Evolutionary conservation across 192 early-diverging fungal genomes (phyloP).

Genomic region (Entomortierella lignicola): DNA sequence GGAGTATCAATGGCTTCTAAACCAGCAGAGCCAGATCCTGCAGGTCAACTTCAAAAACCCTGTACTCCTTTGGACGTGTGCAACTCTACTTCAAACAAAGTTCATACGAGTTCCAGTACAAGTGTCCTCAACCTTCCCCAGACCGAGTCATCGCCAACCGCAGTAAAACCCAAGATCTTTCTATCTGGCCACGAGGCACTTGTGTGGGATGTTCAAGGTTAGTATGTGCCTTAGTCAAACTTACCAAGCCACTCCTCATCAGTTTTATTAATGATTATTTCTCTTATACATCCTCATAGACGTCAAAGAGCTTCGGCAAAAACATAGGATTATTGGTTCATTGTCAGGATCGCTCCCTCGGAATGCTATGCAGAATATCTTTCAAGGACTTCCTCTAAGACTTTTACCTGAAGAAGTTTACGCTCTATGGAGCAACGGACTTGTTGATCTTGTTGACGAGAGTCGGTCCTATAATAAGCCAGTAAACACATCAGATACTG

Average conservation of each 20-base stretch:
- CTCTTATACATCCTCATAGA: conserved; percentile 32
- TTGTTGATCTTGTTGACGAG: conserved; percentile 25
- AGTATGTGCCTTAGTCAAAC: too few relatives aligned
- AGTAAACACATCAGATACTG: neutral
- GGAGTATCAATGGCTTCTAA: neutral
- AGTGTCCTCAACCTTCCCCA: neutral
- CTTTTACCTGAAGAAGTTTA: conserved; percentile 81
- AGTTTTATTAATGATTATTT: too few relatives aligned
- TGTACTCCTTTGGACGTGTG: neutral
- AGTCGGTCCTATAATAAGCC: conserved; percentile 25
- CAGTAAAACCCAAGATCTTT: conserved; percentile 5
- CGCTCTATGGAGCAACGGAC: conserved; percentile 61
- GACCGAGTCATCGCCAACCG: neutral
- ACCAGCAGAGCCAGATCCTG: neutral
- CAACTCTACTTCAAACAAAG: neutral
- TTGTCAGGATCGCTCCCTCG: conserved; percentile 75
- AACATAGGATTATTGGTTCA: conserved; percentile 72
- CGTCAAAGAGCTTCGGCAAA: conserved; percentile 63
- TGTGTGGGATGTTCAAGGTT: conserved; percentile 45
- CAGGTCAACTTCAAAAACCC: neutral
- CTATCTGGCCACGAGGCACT: conserved; percentile 29
- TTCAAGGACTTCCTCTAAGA: conserved; percentile 76
- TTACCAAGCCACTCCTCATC: too few relatives aligned
- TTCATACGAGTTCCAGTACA: neutral
- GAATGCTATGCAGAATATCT: conserved; percentile 81